A percentile compares a stretch with the other conserved stretches of the same genome.
Conservation (phyloP, 371 early-diverging fungal genomes). For the Mucor racemosus region DNA sequence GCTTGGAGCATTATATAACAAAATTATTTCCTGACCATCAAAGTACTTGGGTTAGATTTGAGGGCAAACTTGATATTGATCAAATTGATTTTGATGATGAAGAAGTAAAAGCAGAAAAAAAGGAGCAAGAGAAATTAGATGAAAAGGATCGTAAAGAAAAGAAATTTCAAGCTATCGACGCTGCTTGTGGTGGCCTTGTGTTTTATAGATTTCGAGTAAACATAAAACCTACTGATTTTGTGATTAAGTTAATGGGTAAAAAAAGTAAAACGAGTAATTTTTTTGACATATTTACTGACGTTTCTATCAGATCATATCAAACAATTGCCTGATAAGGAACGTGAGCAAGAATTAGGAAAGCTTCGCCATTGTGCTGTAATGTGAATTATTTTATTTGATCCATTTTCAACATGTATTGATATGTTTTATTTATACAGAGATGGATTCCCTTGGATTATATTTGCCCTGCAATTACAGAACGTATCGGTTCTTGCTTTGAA, state of each 20-base stretch:
- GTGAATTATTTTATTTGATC: neutral
- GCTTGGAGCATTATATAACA: constrained; percentile 42
- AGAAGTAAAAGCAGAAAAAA: constrained; percentile 24
- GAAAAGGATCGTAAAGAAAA: constrained; percentile 45
- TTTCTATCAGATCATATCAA: constrained; percentile 30
- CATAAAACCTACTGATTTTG: constrained; percentile 51
- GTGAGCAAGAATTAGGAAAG: constrained; percentile 29
- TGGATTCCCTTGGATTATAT: constrained; percentile 58
- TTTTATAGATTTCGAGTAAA: constrained; percentile 60
- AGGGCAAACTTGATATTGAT: constrained; percentile 49
- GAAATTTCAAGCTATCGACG: constrained; percentile 56
- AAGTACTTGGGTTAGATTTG: constrained; percentile 49
- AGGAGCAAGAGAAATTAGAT: constrained; percentile 28
- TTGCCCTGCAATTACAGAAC: constrained; percentile 52
- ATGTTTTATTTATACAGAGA: constrained; percentile 30
- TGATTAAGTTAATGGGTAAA: constrained; percentile 47
- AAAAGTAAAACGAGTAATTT: neutral
- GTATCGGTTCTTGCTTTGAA: constrained; percentile 44
- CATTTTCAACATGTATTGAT: neutral
- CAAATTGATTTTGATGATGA: constrained; percentile 33
- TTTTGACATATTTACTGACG: neutral
- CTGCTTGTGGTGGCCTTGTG: constrained; percentile 57
- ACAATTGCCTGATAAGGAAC: constrained; percentile 32
- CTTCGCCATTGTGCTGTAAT: constrained; percentile 45
- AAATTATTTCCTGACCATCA: constrained; percentile 48